Evolutionary conservation across 1,284 basidiomycete species (phyloP).

Genomic region (Microbotryomycetes sp.): DNA sequence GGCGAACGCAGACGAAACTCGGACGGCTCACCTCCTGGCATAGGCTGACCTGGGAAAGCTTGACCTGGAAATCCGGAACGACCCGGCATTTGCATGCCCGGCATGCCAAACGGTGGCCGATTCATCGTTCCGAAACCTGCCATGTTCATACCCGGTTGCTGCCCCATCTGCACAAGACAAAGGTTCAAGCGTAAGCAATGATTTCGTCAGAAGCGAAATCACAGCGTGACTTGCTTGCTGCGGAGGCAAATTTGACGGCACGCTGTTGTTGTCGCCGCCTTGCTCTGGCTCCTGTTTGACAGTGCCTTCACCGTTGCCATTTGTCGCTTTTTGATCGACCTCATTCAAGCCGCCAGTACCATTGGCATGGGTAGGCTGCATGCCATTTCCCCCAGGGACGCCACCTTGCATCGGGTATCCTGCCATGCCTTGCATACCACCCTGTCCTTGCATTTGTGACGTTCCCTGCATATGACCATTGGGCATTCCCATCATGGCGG

Average conservation of each 20-base stretch:
- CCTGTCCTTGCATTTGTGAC: conserved; percentile 34
- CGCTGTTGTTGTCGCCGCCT: no score
- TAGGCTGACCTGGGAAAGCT: neutral
- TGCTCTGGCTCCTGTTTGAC: no score
- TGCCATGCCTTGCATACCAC: conserved; percentile 41
- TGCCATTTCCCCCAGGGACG: neutral
- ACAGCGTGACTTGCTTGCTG: no score
- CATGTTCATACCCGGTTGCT: no score
- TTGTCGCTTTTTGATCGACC: no score
- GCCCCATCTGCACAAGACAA: no score
- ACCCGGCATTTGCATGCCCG: conserved; percentile 12
- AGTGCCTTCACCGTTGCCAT: no score
- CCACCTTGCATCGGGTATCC: neutral
- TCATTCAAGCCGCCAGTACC: conserved; percentile 22
- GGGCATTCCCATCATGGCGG: neutral
- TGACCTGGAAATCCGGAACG: neutral
- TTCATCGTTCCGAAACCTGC: no score
- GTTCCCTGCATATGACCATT: neutral
- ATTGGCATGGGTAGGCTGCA: neutral
- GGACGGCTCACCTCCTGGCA: neutral
- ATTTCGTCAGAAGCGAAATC: no score
- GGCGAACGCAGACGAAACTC: neutral
- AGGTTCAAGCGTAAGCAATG: no score
- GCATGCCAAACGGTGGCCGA: no score
- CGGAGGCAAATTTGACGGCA: no score